These are phyloP conservation scores for Cadophora luteo-olivacea DNA, from an alignment of 2,329 filamentous ascomycete genomes.

Conservation along the genomic window DNA sequence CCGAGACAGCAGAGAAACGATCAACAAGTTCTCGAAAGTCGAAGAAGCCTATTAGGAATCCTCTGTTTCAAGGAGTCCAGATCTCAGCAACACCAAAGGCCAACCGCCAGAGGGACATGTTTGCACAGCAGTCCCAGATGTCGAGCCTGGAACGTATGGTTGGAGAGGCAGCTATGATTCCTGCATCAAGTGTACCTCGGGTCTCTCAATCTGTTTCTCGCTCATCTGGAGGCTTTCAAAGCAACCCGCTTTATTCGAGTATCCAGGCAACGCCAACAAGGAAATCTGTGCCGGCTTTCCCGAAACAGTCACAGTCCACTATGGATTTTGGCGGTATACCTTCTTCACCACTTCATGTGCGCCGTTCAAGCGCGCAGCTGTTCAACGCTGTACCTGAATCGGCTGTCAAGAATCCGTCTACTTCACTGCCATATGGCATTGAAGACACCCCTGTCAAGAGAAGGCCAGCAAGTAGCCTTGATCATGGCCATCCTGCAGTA, in stretches of 20 bases:
- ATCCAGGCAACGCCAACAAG: conserved; percentile 43
- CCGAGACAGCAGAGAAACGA: conserved; percentile 70
- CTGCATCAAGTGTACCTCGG: conserved; percentile 39
- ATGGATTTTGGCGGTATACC: conserved; percentile 25
- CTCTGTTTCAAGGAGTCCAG: conserved; percentile 44
- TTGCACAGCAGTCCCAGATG: conserved; percentile 30
- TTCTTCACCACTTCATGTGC: conserved; percentile 39
- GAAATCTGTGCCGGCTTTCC: conserved; percentile 26
- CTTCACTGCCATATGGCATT: conserved; percentile 27
- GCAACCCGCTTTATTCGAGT: conserved; percentile 34
- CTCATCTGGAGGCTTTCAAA: conserved; percentile 19
- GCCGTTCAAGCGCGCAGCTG: conserved; percentile 39
- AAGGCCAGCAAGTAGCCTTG: conserved; percentile 23
- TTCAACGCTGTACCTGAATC: conserved; percentile 39
- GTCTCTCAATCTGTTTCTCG: conserved; percentile 39
- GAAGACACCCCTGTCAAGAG: conserved; percentile 41
- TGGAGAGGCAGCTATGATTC: conserved; percentile 31
- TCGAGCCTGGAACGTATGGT: conserved; percentile 21
- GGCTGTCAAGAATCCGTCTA: conserved; percentile 24
- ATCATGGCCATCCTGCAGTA: conserved; percentile 33
- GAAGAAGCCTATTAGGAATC: conserved; percentile 55
- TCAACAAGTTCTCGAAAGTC: conserved; percentile 55
- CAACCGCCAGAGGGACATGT: conserved; percentile 40
- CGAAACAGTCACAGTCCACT: background rate
- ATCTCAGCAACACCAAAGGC: conserved; percentile 45